Base-by-base conservation (phyloP, 306 rosid genomes). In the Pyrus pyrifolia region DNA sequence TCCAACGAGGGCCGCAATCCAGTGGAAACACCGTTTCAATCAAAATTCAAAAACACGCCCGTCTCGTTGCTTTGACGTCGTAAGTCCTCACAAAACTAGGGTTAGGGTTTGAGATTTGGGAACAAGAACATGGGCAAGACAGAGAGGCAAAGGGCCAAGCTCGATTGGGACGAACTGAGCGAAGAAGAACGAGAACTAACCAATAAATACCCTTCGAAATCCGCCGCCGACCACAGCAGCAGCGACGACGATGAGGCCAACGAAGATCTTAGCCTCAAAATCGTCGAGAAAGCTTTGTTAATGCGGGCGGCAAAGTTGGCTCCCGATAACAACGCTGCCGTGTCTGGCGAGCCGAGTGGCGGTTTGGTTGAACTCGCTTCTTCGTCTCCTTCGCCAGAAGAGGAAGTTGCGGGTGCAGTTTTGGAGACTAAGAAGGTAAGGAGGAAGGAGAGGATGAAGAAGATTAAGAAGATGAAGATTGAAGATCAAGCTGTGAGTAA, bases 181-280 rank as follows among this genome's bases (percentile, higher is more conserved):
- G 85, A 80, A 53, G 79, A 49, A 42, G 79, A 75, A 46, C 51
- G 58, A 74, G 67, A 63, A 22, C 52, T 27, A 44, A 63, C 30
- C 63, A 68, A 49, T 68, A 18, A 66, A 13, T 51, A 23, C 66
- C 45, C 68, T 40, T 78, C 75, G 31, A 73, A 85, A 23, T 83
- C 80, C 67, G 11, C 67, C 3, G 45, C 73, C 6, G 11, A 46
- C 5, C 63, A 35, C 68, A 81, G 71, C 81, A 84, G 83, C 67
- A 80, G 81, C 70, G 91, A 86, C 19, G 93, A 87, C n/a, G 96
- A 85, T 0, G 98, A 85, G 78, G 97, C 93, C 13, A 91, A 89
- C 82, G 88, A 89, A 73, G 98, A 93, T 87, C 83, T 88, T 51
- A 91, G 86, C 75, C 85, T 93, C 63, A 83, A 88, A 73, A 87